Evolutionary conservation across 208 protist genomes (phyloP), one percentile per base, ranked within the genome.

Genomic region (Leptomonas seymouri): DNA sequence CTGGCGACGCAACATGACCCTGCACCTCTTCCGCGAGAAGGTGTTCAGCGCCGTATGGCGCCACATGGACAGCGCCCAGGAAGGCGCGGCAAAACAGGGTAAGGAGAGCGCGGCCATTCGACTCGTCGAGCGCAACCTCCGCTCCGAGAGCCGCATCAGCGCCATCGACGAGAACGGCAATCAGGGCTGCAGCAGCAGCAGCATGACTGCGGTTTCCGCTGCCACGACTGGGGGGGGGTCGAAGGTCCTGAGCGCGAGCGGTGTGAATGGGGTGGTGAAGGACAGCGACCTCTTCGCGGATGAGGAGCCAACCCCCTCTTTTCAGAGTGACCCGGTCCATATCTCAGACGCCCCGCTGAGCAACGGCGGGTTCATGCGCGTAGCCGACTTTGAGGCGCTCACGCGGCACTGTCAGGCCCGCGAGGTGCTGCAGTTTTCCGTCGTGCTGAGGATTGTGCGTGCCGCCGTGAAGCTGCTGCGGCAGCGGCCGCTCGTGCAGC

Each of bases 401-500:
- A 74, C 58, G 16, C 76, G 72, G 5, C 69, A 67, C 50, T 77
- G 57, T 54, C 68, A 61, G 28, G 61, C 56, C 6, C 82, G 84
- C 28, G 73, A 71, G 36, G 62, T 83, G 45, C 73, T 93, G n/a
- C 74, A 66, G 14, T 56, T 84, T 34, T 69, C 51, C 21, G 72
- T 78, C 3, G 85, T 86, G 42, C 39, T 76, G 50, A 65, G 59
- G 30, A 74, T 95, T 21, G 71, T 92, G 36, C 66, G 68, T 1
- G 74, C 72, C n/a, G 86, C 90, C 51, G 84, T 78, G 27, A 49
- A 45, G n/a, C 67, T 93, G 59, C 75, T 95, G 28, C 46, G 42
- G 27, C 44, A 67, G 60, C 72, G 62, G 23, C 66, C 59, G 23
- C 63, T 95, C 18, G 84, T 93, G 45, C 76, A 85, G 68, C 81